Base-by-base conservation (phyloP, 208 protist genomes). In the Willaertia magna region DNA sequence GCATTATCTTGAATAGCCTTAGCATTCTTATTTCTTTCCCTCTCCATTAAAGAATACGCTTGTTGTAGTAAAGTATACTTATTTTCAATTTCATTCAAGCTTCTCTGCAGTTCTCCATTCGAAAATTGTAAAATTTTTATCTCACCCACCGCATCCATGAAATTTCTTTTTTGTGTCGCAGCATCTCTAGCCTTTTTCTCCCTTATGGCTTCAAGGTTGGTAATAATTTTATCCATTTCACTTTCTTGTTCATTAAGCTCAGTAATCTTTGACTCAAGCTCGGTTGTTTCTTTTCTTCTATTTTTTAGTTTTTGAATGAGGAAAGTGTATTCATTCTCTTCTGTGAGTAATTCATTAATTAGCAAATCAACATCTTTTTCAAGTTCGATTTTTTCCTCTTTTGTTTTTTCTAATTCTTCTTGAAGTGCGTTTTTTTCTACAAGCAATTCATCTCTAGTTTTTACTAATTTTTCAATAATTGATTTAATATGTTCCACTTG, bases 1-100 rank as follows among this genome's bases (percentile, higher is more conserved):
- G 93, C 93, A 74, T 94, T 89, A 61, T 93, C 88, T 86, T 98
- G 96, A 86, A 98, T 97, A 86, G 96, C 90, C 40, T 95, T 93
- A 22, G 93, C 94, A 88, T 94, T 96, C 59, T 97, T 94, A 87
- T 94, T 93, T 20, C 96, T 89, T 88, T 98, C 95, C 74, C 92
- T 92, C 89, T 97, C 97, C 40, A 98, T 92, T 44, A 93, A 89
- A 44, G 96, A 93, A 90, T 96, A 98, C 59, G 92, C 40, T 79
- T 93, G 90, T 0, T 91, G 91, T n/a, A 94, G 90, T 34, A 92
- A 87, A 59, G 88, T 88, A 34, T 97, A 89, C 16, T 93, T 92
- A 55, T 90, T 90, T 49, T 93, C 91, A 55, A 96, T 86, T 82
- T 96, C 92, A 30, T 90, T 88, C 42, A 93, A 89, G 40, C 91